Conservation (phyloP, 179 eudicot genomes). For the Beta lomatogona region DNA sequence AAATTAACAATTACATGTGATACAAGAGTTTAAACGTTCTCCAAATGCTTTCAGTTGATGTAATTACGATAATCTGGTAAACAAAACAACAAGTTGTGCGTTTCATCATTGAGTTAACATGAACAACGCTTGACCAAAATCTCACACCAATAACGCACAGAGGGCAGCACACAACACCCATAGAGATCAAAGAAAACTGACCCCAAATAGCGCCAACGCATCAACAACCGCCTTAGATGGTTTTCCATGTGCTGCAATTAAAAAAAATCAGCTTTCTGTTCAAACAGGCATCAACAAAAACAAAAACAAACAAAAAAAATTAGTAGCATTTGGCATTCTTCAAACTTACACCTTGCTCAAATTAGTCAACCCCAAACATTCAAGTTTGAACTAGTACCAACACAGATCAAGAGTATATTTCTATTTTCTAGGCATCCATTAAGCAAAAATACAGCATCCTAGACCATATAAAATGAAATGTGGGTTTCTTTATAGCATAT, state of each 20-base stretch:
- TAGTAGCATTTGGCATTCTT: conserved; percentile 8
- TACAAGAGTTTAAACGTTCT: neutral
- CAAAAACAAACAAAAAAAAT: neutral
- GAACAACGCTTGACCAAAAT: neutral
- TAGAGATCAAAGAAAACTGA: conserved; percentile 39
- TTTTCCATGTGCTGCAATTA: conserved; percentile 75
- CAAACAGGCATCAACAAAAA: conserved; percentile 6
- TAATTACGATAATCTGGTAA: neutral
- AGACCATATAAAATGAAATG: too few relatives aligned
- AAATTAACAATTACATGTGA: neutral
- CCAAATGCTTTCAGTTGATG: neutral
- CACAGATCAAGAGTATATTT: neutral
- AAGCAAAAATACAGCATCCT: neutral
- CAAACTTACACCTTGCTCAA: neutral
- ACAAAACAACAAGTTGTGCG: neutral
- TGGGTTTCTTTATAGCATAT: neutral
- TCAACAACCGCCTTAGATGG: conserved; percentile 89
- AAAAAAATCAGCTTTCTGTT: conserved; percentile 21
- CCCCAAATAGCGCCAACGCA: conserved; percentile 94
- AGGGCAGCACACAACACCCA: neutral
- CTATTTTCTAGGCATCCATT: neutral
- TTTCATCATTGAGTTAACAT: neutral
- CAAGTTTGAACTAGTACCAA: neutral
- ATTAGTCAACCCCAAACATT: neutral
- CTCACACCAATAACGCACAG: conserved; percentile 1